Evolutionary conservation across 805 yeast genomes (phyloP), one percentile per base, ranked within the genome.

Genomic region (Kazachstania kunashirensis): DNA sequence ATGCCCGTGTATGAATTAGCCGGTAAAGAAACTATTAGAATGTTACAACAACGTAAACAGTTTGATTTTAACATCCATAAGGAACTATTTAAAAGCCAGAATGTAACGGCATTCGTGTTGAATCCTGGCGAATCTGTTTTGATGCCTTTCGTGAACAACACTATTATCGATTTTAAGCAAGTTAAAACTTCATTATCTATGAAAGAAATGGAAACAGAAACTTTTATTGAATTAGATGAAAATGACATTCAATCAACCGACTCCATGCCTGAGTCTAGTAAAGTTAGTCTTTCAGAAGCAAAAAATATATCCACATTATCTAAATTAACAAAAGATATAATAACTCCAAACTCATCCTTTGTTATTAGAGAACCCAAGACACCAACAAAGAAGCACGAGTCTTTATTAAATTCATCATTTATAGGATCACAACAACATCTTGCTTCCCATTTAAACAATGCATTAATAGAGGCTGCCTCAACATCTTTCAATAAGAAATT

Each of bases 141-240:
- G 3, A 63, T 86, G 50, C 92, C 92, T 7, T 68, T 71, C 39
- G 67, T 75, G 33, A 65, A 70, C 31, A 79, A 80, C 28, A 66
- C 84, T 5, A 59, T 77, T 15, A 48, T 88, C 36, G 89, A 84
- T 50, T 68, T 89, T 36, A 76, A 56, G 39, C 50, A 54, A 23
- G 50, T 46, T 2, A 51, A 84, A 45, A 81, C 37, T 3, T 17
- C 8, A 4, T 5, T 43, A 5, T 19, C 36, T 1, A 40, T 40
- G 44, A 40, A 34, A 35, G 38, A 41, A 23, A 21, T 29, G 19
- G 25, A 48, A 18, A 71, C 14, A 23, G 68, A 33, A 77, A 73
- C 21, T n/a, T n/a, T n/a, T n/a, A n/a, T n/a, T n/a, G n/a, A n/a
- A n/a, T n/a, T n/a, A 29, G 24, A 11, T 23, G 24, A 8, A 23